Conservation (phyloP, 306 rosid genomes). For the Citrullus colocynthis region DNA sequence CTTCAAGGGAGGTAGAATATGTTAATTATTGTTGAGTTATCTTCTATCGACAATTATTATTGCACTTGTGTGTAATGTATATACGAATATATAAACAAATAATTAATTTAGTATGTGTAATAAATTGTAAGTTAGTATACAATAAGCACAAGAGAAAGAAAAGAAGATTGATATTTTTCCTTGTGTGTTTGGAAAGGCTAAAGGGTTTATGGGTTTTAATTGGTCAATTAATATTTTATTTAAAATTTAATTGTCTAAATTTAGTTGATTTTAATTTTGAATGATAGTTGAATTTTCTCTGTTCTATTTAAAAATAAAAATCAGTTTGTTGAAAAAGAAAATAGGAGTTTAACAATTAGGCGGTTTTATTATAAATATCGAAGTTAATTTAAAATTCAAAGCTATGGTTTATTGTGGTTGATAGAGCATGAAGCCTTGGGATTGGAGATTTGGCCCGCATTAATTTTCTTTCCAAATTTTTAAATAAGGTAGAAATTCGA, state of each 20-base stretch:
- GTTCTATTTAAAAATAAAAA: neutral
- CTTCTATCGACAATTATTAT: no score
- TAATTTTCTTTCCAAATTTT: neutral
- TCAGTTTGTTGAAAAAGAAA: neutral
- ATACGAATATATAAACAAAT: no score
- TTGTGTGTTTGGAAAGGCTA: no score
- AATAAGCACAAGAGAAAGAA: neutral
- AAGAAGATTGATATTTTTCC: neutral
- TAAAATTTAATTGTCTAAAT: neutral
- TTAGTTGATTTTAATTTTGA: neutral
- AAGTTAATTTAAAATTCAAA: neutral
- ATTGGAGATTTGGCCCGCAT: neutral
- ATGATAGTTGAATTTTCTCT: neutral
- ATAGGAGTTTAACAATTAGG: neutral
- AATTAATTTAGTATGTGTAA: no score
- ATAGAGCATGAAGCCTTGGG: neutral
- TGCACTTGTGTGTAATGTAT: no score
- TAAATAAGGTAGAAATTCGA: no score
- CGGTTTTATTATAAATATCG: neutral
- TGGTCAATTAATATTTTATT: neutral
- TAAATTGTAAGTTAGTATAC: no score
- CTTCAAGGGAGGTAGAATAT: no score
- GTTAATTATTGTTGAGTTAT: no score
- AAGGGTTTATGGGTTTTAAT: no score
- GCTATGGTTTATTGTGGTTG: neutral